These are phyloP conservation scores for Xylariaceae sp. DNA, from an alignment of 2,329 filamentous ascomycete species.

Conservation along the genomic window DNA sequence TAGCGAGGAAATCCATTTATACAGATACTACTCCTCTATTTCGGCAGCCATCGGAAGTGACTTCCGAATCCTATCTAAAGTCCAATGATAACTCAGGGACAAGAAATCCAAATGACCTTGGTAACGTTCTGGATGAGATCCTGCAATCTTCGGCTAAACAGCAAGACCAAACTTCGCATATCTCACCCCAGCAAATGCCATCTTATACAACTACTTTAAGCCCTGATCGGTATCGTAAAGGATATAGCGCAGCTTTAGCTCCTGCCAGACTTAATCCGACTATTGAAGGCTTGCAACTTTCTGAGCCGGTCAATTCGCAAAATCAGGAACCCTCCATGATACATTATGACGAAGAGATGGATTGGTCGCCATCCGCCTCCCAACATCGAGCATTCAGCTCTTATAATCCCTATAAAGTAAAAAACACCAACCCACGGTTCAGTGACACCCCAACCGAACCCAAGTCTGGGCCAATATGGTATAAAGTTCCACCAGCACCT, in stretches of 20 bases:
- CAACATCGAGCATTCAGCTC: slow-evolving; percentile 61
- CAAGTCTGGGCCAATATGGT: slow-evolving; percentile 66
- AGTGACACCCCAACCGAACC: slow-evolving; percentile 52
- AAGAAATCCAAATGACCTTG: slow-evolving; percentile 39
- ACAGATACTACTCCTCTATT: slow-evolving; percentile 66
- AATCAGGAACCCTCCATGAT: slow-evolving; percentile 28
- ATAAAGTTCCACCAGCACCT: slow-evolving; percentile 72
- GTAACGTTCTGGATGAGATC: slow-evolving; percentile 40
- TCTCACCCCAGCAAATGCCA: slow-evolving; percentile 1
- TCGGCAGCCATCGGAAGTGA: slow-evolving; percentile 34
- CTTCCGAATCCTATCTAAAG: slow-evolving; percentile 32
- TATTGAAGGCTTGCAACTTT: not conserved
- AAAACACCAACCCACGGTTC: slow-evolving; percentile 52
- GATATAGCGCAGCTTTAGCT: not conserved
- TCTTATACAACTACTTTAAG: not conserved
- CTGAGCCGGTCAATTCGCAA: slow-evolving; percentile 1
- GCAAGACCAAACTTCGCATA: slow-evolving; percentile 5
- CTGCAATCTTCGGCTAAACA: slow-evolving; percentile 20
- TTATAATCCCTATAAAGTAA: slow-evolving; percentile 46
- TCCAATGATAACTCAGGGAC: slow-evolving; percentile 37
- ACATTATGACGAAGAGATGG: slow-evolving; percentile 68
- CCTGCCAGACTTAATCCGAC: not conserved
- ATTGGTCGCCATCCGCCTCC: slow-evolving; percentile 71
- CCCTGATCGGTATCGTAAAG: not conserved
- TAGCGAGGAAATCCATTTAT: slow-evolving; percentile 53